These are phyloP conservation scores for Pholiota conissans DNA, from an alignment of 768 basidiomycete species.

Conservation along the genomic window DNA sequence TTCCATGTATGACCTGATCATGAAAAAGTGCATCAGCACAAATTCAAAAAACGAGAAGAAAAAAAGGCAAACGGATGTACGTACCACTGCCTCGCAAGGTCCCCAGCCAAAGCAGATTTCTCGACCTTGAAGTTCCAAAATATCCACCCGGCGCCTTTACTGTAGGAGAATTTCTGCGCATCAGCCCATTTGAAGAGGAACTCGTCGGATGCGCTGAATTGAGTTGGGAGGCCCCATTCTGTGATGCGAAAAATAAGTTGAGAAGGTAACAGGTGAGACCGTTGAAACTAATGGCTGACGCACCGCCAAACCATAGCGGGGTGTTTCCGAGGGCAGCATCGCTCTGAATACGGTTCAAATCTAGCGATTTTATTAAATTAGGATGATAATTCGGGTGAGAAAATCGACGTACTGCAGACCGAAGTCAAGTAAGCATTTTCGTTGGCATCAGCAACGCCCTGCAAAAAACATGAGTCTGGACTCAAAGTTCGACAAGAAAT, in stretches of 20 bases:
- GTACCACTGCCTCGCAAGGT: constrained; percentile 64
- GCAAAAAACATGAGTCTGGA: not conserved
- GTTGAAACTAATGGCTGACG: constrained; percentile 1
- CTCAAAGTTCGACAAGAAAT: not conserved
- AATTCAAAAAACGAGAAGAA: not conserved
- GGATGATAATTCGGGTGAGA: not conserved
- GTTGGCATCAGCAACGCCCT: constrained; percentile 73
- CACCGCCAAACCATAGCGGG: constrained; percentile 44
- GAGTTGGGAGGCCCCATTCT: constrained; percentile 59
- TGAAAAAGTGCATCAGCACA: not conserved
- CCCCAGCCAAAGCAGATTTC: constrained; percentile 47
- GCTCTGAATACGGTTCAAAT: constrained; percentile 53
- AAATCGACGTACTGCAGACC: constrained; percentile 61
- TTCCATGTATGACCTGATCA: constrained; percentile 66
- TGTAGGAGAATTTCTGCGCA: constrained; percentile 69
- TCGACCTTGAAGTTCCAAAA: constrained; percentile 66
- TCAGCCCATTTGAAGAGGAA: constrained; percentile 74
- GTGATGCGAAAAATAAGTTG: too few relatives aligned
- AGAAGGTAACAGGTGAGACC: too few relatives aligned
- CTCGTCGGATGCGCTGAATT: constrained; percentile 59
- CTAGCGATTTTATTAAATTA: constrained; percentile 35
- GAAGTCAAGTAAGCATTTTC: constrained; percentile 62
- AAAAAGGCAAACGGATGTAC: not conserved
- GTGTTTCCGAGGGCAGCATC: constrained; percentile 35
- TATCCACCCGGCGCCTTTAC: constrained; percentile 62